Conservation (phyloP, 768 basidiomycete genomes). For the Pleurotus salmoneostramineus region DNA sequence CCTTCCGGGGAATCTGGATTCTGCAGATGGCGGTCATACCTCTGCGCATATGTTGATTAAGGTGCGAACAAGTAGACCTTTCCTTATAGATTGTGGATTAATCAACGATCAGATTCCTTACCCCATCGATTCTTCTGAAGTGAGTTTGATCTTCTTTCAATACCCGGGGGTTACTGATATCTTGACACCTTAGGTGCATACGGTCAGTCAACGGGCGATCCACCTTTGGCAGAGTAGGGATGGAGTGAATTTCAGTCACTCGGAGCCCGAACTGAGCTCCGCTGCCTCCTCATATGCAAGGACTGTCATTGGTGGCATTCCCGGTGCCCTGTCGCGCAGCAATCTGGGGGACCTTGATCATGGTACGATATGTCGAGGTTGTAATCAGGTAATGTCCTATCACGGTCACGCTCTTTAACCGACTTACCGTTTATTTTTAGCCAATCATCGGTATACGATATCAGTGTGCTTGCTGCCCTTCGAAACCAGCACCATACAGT, state of each 20-base stretch:
- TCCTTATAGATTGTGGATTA: not conserved
- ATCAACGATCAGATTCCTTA: constrained; percentile 73
- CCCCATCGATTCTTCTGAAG: constrained; percentile 69
- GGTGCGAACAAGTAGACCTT: constrained; percentile 32
- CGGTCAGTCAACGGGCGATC: constrained; percentile 70
- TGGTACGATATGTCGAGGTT: constrained; percentile 56
- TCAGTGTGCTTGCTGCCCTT: constrained; percentile 89
- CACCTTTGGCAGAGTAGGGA: constrained; percentile 77
- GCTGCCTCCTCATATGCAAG: constrained; percentile 61
- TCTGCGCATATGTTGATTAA: constrained; percentile 95
- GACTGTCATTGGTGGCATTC: constrained; percentile 57
- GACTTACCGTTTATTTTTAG: constrained; percentile 28
- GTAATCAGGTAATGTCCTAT: constrained; percentile 42
- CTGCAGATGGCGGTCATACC: constrained; percentile 71
- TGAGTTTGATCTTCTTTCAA: constrained; percentile 26
- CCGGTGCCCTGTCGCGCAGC: constrained; percentile 22
- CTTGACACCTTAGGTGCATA: constrained; percentile 39
- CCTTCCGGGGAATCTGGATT: constrained; percentile 77
- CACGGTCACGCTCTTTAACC: not conserved
- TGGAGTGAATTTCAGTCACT: constrained; percentile 53
- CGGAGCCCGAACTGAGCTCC: constrained; percentile 52
- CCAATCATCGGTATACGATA: constrained; percentile 75
- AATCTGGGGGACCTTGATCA: constrained; percentile 38
- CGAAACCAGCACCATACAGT: constrained; percentile 64
- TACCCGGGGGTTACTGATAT: not conserved